phyloP scores from a whole-genome alignment of 192 early-diverging fungal genomes.

The Backusella tuberculispora region DNA sequence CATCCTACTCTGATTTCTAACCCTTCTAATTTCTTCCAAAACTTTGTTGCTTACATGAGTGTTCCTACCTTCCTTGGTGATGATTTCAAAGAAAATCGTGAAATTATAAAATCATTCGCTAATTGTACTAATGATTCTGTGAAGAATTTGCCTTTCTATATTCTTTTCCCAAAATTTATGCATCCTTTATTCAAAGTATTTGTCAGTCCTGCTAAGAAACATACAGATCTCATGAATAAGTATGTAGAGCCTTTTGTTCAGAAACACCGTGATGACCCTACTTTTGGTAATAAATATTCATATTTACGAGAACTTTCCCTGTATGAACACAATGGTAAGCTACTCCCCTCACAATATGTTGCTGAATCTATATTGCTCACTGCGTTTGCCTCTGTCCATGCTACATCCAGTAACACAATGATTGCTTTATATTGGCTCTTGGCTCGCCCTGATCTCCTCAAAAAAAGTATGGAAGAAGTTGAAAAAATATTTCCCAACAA shows the following conservation, averaged over 20 bases:
- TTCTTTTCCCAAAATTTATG: slow-evolving; percentile 18
- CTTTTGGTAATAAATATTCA: background rate
- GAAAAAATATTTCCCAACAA: background rate
- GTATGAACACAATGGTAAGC: background rate
- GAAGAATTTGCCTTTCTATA: slow-evolving; percentile 15
- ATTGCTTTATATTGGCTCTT: slow-evolving; percentile 30
- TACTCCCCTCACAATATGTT: background rate
- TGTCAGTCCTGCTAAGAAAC: slow-evolving; percentile 17
- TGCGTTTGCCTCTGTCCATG: slow-evolving; percentile 36
- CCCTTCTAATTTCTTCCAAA: slow-evolving; percentile 17
- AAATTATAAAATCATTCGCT: slow-evolving; percentile 30
- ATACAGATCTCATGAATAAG: slow-evolving; percentile 19
- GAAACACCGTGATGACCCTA: slow-evolving; percentile 2
- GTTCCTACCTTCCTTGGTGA: slow-evolving; percentile 29
- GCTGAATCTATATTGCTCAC: slow-evolving; percentile 24
- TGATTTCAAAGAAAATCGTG: slow-evolving; percentile 16
- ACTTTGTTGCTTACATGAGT: slow-evolving; percentile 36
- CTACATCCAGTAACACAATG: slow-evolving; percentile 17
- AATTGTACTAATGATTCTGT: slow-evolving; percentile 26
- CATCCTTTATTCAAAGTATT: slow-evolving; percentile 26
- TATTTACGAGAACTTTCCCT: background rate
- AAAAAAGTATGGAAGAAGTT: slow-evolving; percentile 21
- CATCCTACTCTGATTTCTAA: background rate
- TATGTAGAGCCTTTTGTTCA: slow-evolving; percentile 18
- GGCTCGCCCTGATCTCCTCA: slow-evolving; percentile 24